Conservation (phyloP, 176 grass and related monocot species). For the Carex pumila region DNA sequence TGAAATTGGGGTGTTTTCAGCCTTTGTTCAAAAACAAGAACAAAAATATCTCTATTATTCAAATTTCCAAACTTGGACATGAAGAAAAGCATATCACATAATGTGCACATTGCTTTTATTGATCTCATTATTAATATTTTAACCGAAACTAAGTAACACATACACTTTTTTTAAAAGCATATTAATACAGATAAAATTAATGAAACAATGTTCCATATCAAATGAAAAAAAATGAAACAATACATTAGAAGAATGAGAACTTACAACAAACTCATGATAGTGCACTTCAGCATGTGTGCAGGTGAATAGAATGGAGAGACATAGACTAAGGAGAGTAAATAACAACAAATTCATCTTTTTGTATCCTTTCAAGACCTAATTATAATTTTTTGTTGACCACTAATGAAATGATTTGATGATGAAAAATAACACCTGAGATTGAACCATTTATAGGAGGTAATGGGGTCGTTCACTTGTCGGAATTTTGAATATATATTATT, state of each 20-base stretch:
- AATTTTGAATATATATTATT: background rate
- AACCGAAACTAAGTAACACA: background rate
- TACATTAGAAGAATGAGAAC: conserved; percentile 1
- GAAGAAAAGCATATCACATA: background rate
- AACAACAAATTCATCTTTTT: conserved; percentile 18
- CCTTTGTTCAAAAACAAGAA: too few relatives aligned
- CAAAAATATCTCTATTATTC: background rate
- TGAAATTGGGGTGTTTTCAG: too few relatives aligned
- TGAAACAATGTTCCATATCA: background rate
- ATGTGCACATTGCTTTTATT: background rate
- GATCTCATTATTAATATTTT: background rate
- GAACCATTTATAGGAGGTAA: conserved; percentile 20
- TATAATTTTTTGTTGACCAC: background rate
- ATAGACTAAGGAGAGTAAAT: conserved; percentile 1
- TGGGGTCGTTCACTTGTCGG: conserved; percentile 16
- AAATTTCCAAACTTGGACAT: background rate
- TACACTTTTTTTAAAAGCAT: background rate
- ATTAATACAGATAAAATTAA: background rate
- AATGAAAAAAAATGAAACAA: too few relatives aligned
- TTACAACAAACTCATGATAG: conserved; percentile 73
- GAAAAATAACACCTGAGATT: conserved; percentile 3
- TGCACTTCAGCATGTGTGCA: conserved; percentile 38
- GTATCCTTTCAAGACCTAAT: background rate
- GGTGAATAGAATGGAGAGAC: conserved; percentile 13
- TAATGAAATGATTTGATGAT: conserved; percentile 2